Evolutionary conservation across 805 yeast species (phyloP).

Genomic region (Wickerhamiella dianesei): DNA sequence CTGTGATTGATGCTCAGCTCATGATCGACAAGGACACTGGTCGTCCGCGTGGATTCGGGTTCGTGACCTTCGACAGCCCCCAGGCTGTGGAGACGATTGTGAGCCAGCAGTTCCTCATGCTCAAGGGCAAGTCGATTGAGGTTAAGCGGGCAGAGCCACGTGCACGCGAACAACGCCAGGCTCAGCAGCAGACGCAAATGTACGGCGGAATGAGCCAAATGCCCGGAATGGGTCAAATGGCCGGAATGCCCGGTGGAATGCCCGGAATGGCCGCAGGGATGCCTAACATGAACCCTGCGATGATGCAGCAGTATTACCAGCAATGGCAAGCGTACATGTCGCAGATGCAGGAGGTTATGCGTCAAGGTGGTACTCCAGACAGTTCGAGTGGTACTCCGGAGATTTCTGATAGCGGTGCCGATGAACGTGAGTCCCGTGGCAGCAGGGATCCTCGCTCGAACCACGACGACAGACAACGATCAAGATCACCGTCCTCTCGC

Average conservation of each 20-base stretch:
- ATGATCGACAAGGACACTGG: slow-evolving; percentile 98
- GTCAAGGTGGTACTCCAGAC: slow-evolving; percentile 13
- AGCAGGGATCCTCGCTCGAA: neutral
- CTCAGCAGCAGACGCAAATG: neutral
- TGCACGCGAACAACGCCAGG: neutral
- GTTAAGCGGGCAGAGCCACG: slow-evolving; percentile 34
- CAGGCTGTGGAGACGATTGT: slow-evolving; percentile 86
- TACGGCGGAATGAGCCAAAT: neutral
- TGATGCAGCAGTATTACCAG: slow-evolving; percentile 32
- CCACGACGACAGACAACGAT: neutral
- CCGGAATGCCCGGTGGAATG: neutral
- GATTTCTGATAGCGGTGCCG: neutral
- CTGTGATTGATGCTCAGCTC: slow-evolving; percentile 86
- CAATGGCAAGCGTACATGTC: slow-evolving; percentile 29
- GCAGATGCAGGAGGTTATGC: slow-evolving; percentile 28
- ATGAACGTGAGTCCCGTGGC: neutral
- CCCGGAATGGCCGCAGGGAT: slow-evolving; percentile 5
- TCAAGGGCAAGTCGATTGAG: slow-evolving; percentile 58
- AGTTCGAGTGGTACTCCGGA: neutral
- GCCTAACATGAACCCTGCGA: slow-evolving; percentile 29
- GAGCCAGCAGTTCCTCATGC: slow-evolving; percentile 62
- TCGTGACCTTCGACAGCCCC: slow-evolving; percentile 88
- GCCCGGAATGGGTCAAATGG: neutral
- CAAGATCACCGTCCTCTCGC: slow-evolving; percentile 5
- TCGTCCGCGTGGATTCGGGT: slow-evolving; percentile 92